Conservation (phyloP, 2,329 filamentous ascomycete genomes). For the Talaromyces sp. region DNA sequence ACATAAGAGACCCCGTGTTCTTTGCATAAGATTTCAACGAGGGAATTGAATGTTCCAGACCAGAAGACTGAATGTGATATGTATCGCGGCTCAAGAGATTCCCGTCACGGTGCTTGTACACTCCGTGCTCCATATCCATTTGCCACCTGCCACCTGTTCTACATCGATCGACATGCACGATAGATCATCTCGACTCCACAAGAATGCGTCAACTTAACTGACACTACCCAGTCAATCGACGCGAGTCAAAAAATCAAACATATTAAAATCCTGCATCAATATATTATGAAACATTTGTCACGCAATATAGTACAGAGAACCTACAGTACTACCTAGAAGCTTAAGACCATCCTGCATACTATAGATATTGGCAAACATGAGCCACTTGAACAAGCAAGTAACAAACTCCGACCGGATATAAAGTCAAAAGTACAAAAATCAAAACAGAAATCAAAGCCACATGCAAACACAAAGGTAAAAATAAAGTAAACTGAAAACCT, state of each 20-base stretch:
- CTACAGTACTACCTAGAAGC: no score
- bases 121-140: background rate
- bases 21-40: background rate
- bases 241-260: no score
- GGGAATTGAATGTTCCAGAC: background rate
- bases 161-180: background rate
- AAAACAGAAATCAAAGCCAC: background rate
- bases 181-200: background rate
- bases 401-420: background rate
- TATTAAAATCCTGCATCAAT: no score
- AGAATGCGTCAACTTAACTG: no score
- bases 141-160: constrained; percentile 1
- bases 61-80: background rate
- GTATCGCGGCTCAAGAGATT: background rate
- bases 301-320: no score
- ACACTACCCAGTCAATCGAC: no score
- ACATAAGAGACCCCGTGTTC: background rate
- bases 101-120: background rate
- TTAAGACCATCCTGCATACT: no score
- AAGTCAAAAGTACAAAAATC: no score
- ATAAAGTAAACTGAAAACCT: no score
- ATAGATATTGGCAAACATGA: no score
- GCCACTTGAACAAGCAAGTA: background rate
- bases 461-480: no score
- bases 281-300: no score